Conservation (phyloP, 495 filamentous ascomycete genomes). For the Penicillium coffeae region DNA sequence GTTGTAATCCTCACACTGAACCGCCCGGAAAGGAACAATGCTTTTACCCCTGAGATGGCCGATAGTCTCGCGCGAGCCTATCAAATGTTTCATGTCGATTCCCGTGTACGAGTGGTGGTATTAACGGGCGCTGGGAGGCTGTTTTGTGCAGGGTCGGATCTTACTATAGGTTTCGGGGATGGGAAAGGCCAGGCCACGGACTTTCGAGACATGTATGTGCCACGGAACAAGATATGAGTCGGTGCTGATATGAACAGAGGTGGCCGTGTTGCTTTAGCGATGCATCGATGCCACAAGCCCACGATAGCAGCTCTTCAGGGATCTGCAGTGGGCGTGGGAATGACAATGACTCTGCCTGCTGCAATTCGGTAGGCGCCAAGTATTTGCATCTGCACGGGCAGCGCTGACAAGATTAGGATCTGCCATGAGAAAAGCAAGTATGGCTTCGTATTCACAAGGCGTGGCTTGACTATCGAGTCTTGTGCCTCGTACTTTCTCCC, state of each 20-base stretch:
- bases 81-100: slow-evolving; percentile 45
- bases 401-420: slow-evolving; percentile 19
- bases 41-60: slow-evolving; percentile 53
- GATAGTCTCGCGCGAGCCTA: slow-evolving; percentile 49
- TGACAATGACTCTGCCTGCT: slow-evolving; percentile 60
- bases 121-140: slow-evolving; percentile 51
- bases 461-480: slow-evolving; percentile 57
- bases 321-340: slow-evolving; percentile 58
- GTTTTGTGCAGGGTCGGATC: slow-evolving; percentile 60
- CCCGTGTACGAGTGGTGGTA: slow-evolving; percentile 50
- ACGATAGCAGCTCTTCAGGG: slow-evolving; percentile 59
- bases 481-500: slow-evolving; percentile 58
- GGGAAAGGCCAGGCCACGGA: slow-evolving; percentile 21
- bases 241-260: slow-evolving; percentile 25
- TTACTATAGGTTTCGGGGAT: slow-evolving; percentile 43
- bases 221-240: neutral
- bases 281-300: slow-evolving; percentile 57
- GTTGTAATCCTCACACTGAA: slow-evolving; percentile 52
- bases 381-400: too few species aligned
- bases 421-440: slow-evolving; percentile 45
- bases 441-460: slow-evolving; percentile 58
- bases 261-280: slow-evolving; percentile 52
- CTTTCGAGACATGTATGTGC: slow-evolving; percentile 20
- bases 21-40: slow-evolving; percentile 55
- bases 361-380: slow-evolving; percentile 44